Evolutionary conservation across 495 filamentous ascomycete species (phyloP).

Genomic region (Aspergillus ellipticus): DNA sequence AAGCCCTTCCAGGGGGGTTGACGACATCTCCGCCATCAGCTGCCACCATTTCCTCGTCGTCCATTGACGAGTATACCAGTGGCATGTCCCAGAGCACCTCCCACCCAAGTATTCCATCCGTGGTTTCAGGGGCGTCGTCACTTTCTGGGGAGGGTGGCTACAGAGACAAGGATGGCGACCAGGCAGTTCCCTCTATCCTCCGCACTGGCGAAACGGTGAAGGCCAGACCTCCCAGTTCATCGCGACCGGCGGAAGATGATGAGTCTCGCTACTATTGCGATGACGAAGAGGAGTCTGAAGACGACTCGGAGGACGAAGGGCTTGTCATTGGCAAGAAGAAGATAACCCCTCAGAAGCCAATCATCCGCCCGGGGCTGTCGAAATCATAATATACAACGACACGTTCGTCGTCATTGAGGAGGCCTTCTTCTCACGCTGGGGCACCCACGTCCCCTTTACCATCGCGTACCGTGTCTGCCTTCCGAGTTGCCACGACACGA

Average conservation of each 20-base stretch:
- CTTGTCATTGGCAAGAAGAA: constrained; percentile 44
- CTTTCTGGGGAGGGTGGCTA: constrained; percentile 50
- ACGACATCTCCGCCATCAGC: constrained; percentile 55
- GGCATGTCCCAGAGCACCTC: constrained; percentile 62
- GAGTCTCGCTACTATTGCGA: constrained; percentile 43
- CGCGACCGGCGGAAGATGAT: constrained; percentile 34
- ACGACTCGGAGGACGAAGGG: constrained; percentile 50
- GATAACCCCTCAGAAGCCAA: constrained; percentile 23
- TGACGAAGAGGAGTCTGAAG: constrained; percentile 41
- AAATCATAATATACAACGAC: constrained; percentile 11
- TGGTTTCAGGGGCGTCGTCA: constrained; percentile 79
- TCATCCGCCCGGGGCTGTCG: constrained; percentile 12
- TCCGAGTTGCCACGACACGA: not conserved
- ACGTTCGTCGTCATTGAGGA: constrained; percentile 5
- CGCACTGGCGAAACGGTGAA: constrained; percentile 46
- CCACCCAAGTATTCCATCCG: constrained; percentile 71
- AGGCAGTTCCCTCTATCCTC: constrained; percentile 39
- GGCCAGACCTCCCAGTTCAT: constrained; percentile 21
- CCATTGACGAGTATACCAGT: constrained; percentile 51
- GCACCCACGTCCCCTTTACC: not conserved
- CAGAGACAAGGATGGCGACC: constrained; percentile 26
- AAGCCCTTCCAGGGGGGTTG: constrained; percentile 44
- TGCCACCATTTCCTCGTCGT: constrained; percentile 48
- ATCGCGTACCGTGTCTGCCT: not conserved
- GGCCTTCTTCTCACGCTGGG: no score